Conservation (phyloP, 2,329 filamentous ascomycete species). For the Nemania sp. region DNA sequence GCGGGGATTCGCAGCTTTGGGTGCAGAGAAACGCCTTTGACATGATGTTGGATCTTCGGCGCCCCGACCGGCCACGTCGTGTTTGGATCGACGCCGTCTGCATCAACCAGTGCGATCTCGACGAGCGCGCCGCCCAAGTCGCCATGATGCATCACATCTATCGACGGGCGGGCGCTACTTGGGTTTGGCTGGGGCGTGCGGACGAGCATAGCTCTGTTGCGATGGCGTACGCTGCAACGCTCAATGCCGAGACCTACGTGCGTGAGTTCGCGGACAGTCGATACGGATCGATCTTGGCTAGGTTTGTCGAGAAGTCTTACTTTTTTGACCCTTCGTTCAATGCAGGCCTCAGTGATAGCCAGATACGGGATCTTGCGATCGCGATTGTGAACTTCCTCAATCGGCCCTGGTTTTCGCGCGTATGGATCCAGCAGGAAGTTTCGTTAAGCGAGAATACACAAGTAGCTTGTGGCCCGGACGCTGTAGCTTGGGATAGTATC, state of each 20-base stretch:
- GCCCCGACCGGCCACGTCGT: slow-evolving; percentile 17
- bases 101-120: slow-evolving; percentile 30
- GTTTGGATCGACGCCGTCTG: slow-evolving; percentile 35
- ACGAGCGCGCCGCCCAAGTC: slow-evolving; percentile 32
- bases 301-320: slow-evolving; percentile 29
- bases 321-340: slow-evolving; percentile 26
- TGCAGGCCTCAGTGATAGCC: not conserved
- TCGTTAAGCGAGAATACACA: slow-evolving; percentile 20
- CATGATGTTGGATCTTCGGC: slow-evolving; percentile 30
- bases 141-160: slow-evolving; percentile 33
- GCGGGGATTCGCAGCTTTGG: slow-evolving; percentile 20
- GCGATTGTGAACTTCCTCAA: slow-evolving; percentile 30
- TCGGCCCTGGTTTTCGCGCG: slow-evolving; percentile 32
- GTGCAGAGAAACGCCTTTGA: slow-evolving; percentile 32
- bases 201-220: slow-evolving; percentile 26
- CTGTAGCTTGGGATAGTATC: slow-evolving; percentile 29
- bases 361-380: slow-evolving; percentile 14
- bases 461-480: slow-evolving; percentile 25
- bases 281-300: slow-evolving; percentile 9
- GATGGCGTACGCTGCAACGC: slow-evolving; percentile 27
- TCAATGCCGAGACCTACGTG: slow-evolving; percentile 22
- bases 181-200: slow-evolving; percentile 31
- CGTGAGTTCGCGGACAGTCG: slow-evolving; percentile 20
- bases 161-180: slow-evolving; percentile 23
- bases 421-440: slow-evolving; percentile 35